These are phyloP conservation scores for Vitis hybrid DNA, from an alignment of 177 flowering plant species.

Conservation along the genomic window DNA sequence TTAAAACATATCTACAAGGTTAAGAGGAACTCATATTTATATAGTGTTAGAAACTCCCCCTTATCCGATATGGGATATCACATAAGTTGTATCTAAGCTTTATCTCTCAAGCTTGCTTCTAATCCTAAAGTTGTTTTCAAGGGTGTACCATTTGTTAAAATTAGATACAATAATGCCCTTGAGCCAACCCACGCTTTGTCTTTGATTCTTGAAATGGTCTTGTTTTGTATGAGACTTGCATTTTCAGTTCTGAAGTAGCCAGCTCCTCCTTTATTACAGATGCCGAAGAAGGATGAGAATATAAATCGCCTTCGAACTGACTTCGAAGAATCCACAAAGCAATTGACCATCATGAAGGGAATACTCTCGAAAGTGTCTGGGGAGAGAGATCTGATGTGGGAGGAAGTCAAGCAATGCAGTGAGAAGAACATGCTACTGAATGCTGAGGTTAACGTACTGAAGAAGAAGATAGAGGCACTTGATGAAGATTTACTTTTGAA, in stretches of 20 bases:
- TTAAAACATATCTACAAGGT: too few species aligned
- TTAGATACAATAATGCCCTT: too few species aligned
- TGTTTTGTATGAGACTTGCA: not conserved
- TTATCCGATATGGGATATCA: too few species aligned
- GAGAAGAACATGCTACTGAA: slow-evolving; percentile 81
- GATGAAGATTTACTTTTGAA: slow-evolving; percentile 83
- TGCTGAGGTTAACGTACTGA: slow-evolving; percentile 54
- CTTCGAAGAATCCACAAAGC: slow-evolving; percentile 56
- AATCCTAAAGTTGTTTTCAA: too few species aligned
- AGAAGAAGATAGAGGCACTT: slow-evolving; percentile 69
- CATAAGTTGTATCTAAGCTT: too few species aligned
- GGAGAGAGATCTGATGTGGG: slow-evolving; percentile 89
- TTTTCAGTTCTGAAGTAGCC: not conserved
- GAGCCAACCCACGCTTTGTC: not conserved
- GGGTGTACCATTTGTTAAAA: too few species aligned
- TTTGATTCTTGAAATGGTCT: not conserved
- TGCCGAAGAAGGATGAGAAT: slow-evolving; percentile 68
- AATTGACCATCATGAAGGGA: slow-evolving; percentile 43
- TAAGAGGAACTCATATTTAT: too few species aligned
- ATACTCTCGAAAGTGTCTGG: slow-evolving; percentile 61
- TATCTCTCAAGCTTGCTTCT: too few species aligned
- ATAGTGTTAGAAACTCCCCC: too few species aligned
- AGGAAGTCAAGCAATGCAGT: slow-evolving; percentile 68
- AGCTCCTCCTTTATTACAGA: slow-evolving; percentile 31
- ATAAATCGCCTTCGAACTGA: slow-evolving; percentile 45